A percentile compares a stretch with the other conserved stretches of the same genome.
phyloP scores from a whole-genome alignment of 192 early-diverging fungal genomes.

The Rhizophagus prolifer region DNA sequence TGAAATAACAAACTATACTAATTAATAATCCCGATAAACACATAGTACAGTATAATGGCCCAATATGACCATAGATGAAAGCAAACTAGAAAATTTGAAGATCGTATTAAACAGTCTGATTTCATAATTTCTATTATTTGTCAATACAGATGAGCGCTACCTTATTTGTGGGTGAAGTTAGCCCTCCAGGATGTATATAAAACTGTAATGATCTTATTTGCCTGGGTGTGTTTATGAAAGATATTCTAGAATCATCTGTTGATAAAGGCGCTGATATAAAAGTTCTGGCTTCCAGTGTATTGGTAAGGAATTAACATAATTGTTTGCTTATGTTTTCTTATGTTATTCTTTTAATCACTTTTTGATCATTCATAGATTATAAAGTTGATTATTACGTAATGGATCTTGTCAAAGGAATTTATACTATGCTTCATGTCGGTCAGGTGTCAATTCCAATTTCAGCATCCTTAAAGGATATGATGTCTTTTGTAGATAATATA shows the following conservation, averaged over 20 bases:
- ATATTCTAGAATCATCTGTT: slow-evolving; percentile 3
- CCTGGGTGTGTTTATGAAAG: slow-evolving; percentile 24
- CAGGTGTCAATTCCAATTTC: no score
- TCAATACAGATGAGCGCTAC: neutral
- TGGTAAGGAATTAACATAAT: slow-evolving; percentile 9
- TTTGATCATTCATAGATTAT: no score
- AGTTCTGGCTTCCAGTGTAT: slow-evolving; percentile 20
- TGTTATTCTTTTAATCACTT: no score
- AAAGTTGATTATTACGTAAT: no score
- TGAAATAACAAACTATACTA: slow-evolving; percentile 18
- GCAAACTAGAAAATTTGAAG: slow-evolving; percentile 24
- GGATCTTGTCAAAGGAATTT: no score
- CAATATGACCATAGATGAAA: slow-evolving; percentile 23
- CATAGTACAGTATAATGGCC: slow-evolving; percentile 19
- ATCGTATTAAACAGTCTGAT: slow-evolving; percentile 12
- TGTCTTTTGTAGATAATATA: no score
- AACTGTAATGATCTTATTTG: neutral
- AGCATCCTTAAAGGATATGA: no score
- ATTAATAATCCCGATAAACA: slow-evolving; percentile 24
- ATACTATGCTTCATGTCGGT: no score
- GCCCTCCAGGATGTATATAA: slow-evolving; percentile 26
- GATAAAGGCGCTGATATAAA: slow-evolving; percentile 27
- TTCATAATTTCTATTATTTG: slow-evolving; percentile 6
- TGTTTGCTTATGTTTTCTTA: no score
- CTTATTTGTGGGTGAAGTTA: slow-evolving; percentile 23